These are phyloP conservation scores for Fusarium xyrophilum DNA, from an alignment of 2,329 filamentous ascomycete genomes.

Conservation along the genomic window DNA sequence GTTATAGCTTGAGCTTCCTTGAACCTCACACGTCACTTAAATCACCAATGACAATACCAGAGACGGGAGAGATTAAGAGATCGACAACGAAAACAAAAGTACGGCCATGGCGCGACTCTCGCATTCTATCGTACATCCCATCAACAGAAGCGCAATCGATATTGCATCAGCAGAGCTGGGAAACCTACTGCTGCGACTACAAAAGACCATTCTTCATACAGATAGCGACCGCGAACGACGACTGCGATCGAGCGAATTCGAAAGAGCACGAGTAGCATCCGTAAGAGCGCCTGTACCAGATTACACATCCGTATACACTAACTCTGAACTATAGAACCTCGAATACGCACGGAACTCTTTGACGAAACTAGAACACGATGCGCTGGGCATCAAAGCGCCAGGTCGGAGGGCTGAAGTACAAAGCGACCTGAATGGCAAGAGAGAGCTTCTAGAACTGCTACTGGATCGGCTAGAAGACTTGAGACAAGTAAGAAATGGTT, in stretches of 20 bases:
- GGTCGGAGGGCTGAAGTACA: slow-evolving; percentile 67
- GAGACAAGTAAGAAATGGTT: slow-evolving; percentile 58
- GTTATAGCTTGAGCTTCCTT: slow-evolving; percentile 22
- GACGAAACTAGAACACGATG: slow-evolving; percentile 73
- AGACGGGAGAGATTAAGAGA: slow-evolving; percentile 4
- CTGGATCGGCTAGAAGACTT: slow-evolving; percentile 72
- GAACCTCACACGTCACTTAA: slow-evolving; percentile 43
- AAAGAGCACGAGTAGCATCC: slow-evolving; percentile 57
- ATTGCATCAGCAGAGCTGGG: slow-evolving; percentile 59
- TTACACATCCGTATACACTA: background rate
- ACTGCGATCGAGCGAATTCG: slow-evolving; percentile 68
- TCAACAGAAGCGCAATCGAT: slow-evolving; percentile 39
- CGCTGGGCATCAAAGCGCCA: slow-evolving; percentile 64
- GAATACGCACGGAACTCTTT: slow-evolving; percentile 74
- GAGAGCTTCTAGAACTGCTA: slow-evolving; percentile 70
- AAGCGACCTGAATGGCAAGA: slow-evolving; percentile 68
- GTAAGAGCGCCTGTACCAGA: slow-evolving; percentile 45
- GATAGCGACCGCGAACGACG: slow-evolving; percentile 65
- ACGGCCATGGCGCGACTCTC: slow-evolving; percentile 43
- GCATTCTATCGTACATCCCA: slow-evolving; percentile 11
- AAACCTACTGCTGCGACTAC: slow-evolving; percentile 69
- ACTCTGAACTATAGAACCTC: slow-evolving; percentile 62
- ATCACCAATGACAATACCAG: slow-evolving; percentile 23
- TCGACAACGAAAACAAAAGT: slow-evolving; percentile 16
- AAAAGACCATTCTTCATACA: slow-evolving; percentile 68